Evolutionary conservation across 2,329 filamentous ascomycete species (phyloP), one percentile per base, ranked within the genome.

Genomic region (Calonectria hongkongensis): DNA sequence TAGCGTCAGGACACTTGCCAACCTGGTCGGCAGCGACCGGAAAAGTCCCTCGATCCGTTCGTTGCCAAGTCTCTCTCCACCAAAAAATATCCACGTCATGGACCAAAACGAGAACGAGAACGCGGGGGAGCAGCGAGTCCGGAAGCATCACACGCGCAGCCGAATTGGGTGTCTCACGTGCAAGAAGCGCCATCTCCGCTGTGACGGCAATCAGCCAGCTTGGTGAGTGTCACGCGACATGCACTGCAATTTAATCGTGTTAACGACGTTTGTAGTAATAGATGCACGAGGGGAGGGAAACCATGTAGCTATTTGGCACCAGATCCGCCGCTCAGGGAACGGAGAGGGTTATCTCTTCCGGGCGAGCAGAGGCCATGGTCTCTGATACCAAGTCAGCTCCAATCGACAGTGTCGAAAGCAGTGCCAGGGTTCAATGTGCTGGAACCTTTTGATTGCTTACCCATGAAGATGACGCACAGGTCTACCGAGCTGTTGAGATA

Each of bases 141-240:
- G 77, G 0, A 76, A 71, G 47, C 72, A 71, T 50, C 77, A 79
- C 58, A 79, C 74, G 6, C 74, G 77, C 27, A 79, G 77, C 39
- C 73, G 70, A 39, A 68, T 56, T 4, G 77, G 77, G 30, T 79
- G 77, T 64, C 56, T 77, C 62, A 76, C 75, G 0, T 79, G 77
- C 41, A 74, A 77, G 27, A 75, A 73, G 13, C 77, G 77, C 7
- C 77, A 76, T 27, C 71, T 79, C 8, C 77, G 77, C 5, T 79
- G 77, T 16, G 77, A 79, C 25, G 77, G 74, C 3, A 66, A 43
- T 18, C 66, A 68, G 4, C 77, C 77, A 33, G 41, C 33, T 3
- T 60, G 54, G 54, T 60, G 7, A 39, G 54, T 25, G 4, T 2
- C 6, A 16, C n/a, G 16, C 43, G 3, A 18, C 16, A 45, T n/a